Percentiles rank a stretch among this genome's conserved stretches.
These are phyloP conservation scores for Beauveria medogensis DNA, from an alignment of 2,329 filamentous ascomycete species.

Conservation along the genomic window DNA sequence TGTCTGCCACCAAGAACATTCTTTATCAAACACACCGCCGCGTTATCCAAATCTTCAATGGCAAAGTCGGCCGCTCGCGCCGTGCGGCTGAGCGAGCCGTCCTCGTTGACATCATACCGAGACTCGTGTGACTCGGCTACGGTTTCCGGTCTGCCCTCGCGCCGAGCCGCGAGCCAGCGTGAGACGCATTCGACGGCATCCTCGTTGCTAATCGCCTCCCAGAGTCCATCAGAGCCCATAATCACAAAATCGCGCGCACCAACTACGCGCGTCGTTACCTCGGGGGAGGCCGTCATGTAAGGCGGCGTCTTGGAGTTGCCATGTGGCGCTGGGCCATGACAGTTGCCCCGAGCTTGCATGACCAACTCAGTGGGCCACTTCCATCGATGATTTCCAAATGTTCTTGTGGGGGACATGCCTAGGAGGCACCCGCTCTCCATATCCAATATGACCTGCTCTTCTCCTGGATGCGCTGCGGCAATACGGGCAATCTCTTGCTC, in stretches of 20 bases:
- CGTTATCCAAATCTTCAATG: slow-evolving; percentile 67
- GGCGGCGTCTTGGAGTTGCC: slow-evolving; percentile 7
- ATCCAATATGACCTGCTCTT: neutral
- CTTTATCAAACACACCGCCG: slow-evolving; percentile 70
- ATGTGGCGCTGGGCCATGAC: neutral
- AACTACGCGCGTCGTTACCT: slow-evolving; percentile 9
- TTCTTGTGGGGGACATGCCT: neutral
- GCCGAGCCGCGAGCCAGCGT: slow-evolving; percentile 12
- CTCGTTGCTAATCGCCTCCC: slow-evolving; percentile 13
- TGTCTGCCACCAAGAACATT: slow-evolving; percentile 75
- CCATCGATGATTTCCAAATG: neutral
- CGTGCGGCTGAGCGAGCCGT: slow-evolving; percentile 18
- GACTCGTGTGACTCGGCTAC: neutral
- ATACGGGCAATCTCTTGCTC: neutral
- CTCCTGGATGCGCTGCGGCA: neutral
- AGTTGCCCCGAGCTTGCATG: neutral
- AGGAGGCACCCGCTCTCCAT: neutral
- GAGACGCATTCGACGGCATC: slow-evolving; percentile 12
- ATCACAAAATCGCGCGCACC: slow-evolving; percentile 13
- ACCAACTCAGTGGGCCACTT: slow-evolving; percentile 1
- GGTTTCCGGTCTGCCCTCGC: neutral
- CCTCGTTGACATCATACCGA: slow-evolving; percentile 10
- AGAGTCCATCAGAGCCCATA: slow-evolving; percentile 14
- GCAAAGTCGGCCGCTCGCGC: slow-evolving; percentile 50
- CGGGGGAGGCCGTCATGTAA: slow-evolving; percentile 12